Evolutionary conservation across 2,329 filamentous ascomycete species (phyloP).

Genomic region (Juglanconis oblonga): DNA sequence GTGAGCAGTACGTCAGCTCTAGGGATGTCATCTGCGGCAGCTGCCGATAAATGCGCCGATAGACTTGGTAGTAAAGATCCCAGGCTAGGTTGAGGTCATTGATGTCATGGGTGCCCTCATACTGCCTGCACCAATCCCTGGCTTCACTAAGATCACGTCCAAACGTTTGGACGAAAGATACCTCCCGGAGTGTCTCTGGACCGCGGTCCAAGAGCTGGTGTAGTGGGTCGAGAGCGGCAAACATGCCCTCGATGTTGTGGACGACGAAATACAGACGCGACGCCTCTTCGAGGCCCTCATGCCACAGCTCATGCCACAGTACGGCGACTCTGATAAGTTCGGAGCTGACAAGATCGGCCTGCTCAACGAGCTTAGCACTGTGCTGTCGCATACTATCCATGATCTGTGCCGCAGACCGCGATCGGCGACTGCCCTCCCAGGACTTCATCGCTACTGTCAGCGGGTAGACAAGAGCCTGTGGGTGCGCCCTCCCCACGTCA

Average conservation of each 20-base stretch:
- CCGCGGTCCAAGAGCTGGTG: constrained; percentile 89
- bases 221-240: constrained; percentile 81
- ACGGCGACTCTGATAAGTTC: constrained; percentile 97
- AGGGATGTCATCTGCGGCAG: constrained; percentile 88
- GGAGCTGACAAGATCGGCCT: constrained; percentile 91
- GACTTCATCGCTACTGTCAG: constrained; percentile 98
- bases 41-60: constrained; percentile 91
- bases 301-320: constrained; percentile 98
- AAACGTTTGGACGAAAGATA: constrained; percentile 97
- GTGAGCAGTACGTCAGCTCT: constrained; percentile 95
- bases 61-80: constrained; percentile 99
- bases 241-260: constrained; percentile 97
- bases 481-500: constrained; percentile 90
- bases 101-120: constrained; percentile 81
- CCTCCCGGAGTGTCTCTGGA: constrained; percentile 89
- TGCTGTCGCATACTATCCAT: constrained; percentile 99
- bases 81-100: constrained; percentile 97
- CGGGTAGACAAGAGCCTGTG: constrained; percentile 94
- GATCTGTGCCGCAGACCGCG: constrained; percentile 83
- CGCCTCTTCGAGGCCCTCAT: constrained; percentile 95
- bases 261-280: constrained; percentile 96
- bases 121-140: constrained; percentile 92
- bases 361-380: constrained; percentile 86
- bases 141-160: constrained; percentile 93
- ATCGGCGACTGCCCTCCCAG: constrained; percentile 73